Base-by-base conservation (phyloP, 179 eudicot genomes). In the Corrigiola litoralis region DNA sequence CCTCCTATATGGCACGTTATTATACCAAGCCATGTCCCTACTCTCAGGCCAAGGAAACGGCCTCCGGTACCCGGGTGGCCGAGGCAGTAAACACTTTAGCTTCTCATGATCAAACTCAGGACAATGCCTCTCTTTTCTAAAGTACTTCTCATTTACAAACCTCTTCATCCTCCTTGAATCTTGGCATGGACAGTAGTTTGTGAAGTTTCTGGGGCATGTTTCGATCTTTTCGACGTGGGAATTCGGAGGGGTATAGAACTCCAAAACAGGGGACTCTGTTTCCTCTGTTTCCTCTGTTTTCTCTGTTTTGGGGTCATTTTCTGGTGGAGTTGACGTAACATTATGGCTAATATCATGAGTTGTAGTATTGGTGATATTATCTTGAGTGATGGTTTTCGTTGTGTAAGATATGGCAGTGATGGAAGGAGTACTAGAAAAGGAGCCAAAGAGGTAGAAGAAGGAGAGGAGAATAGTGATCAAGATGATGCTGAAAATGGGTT, bases 101-200 rank as follows among this genome's bases (percentile, higher is more conserved):
- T 31, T 73, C 62, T 79, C 71, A 24, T 42, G 34, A 24, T 48
- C 45, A 38, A 28, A 21, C 1, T 12, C 58, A 5, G 88, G 88
- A 68, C 91, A 85, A 65, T 85, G 91, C 38, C 90, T 67, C 69
- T 85, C 87, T 24, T 75, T 68, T 57, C 79, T 79, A 41, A 76
- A 67, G 52, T 50, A 70, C 5, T n/a, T 69, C 4, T 24, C 24
- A 1, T 66, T 40, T 4, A 66, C 36, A 50, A 70, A 76, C 11
- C 12, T 65, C n/a, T 44, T 71, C 37, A 52, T 54, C 21, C 82
- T 60, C 0, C 13, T 6, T 0, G 68, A 66, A 77, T 81, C 84
- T 38, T 85, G 90, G 64, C 90, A 79, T 18, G 90, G 90, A 71
- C 84, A 78, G 78, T 81, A 79, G 32, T 81, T 49, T 2, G 85